A percentile compares a stretch with the other conserved stretches of the same genome.
These are phyloP conservation scores for Elongisporangium prolatum DNA, from an alignment of 352 stramenopile genomes.

Conservation along the genomic window DNA sequence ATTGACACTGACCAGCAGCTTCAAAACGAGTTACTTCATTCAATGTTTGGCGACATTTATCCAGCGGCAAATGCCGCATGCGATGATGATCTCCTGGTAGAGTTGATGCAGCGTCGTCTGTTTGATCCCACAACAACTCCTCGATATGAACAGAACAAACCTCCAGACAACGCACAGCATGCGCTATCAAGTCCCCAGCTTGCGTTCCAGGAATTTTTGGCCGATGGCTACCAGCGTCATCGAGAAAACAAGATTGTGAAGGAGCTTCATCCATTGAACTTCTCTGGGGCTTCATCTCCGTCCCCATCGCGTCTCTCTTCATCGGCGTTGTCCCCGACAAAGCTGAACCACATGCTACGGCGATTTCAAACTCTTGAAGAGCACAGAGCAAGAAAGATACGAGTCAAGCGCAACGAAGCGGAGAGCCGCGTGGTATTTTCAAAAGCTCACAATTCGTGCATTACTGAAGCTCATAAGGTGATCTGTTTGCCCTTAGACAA, in stretches of 20 bases:
- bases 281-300: neutral
- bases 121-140: neutral
- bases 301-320: neutral
- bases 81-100: neutral
- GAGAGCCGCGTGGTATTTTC: neutral
- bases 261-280: neutral
- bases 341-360: neutral
- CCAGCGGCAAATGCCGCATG: neutral
- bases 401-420: neutral
- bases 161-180: neutral
- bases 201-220: neutral
- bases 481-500: neutral
- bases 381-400: neutral
- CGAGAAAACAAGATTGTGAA: neutral
- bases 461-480: neutral
- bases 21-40: neutral
- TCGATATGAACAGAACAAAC: neutral
- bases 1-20: neutral
- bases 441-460: neutral
- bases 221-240: neutral
- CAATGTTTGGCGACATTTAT: neutral
- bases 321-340: neutral
- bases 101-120: neutral
- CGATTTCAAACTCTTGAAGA: neutral
- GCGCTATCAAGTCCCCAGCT: neutral